Evolutionary conservation across 805 yeast genomes (phyloP).

Genomic region (Ogataea trehaloabstinens): DNA sequence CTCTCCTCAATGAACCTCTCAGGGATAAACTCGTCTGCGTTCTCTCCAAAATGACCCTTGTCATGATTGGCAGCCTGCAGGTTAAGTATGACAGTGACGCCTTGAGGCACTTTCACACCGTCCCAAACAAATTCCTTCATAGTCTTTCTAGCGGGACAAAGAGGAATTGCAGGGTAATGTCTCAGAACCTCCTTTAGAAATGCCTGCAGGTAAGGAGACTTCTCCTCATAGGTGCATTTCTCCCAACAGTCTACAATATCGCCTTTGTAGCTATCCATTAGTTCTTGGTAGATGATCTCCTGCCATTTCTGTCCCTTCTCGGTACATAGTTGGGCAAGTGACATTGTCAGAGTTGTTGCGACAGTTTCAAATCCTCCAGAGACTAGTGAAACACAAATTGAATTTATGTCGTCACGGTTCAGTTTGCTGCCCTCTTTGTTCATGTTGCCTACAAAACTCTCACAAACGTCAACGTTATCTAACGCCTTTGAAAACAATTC

Average conservation of each 20-base stretch:
- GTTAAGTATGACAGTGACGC: too few species aligned
- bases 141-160: too few species aligned
- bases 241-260: constrained; percentile 9
- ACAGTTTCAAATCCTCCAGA: constrained; percentile 19
- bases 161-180: too few species aligned
- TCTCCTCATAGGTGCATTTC: constrained; percentile 10
- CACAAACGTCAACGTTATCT: too few species aligned
- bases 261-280: constrained; percentile 7
- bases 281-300: constrained; percentile 12
- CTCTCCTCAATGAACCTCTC: too few species aligned
- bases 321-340: constrained; percentile 8
- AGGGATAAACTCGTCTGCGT: too few species aligned
- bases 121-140: too few species aligned
- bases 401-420: constrained; percentile 12
- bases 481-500: too few species aligned
- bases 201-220: constrained; percentile 9
- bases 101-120: too few species aligned
- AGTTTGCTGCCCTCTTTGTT: constrained; percentile 18
- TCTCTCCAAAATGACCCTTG: too few species aligned
- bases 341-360: constrained; percentile 11
- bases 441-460: not conserved
- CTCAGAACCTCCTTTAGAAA: constrained; percentile 13
- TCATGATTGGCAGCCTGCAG: too few species aligned
- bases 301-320: constrained; percentile 19
- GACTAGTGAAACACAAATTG: constrained; percentile 17